Base-by-base conservation (phyloP, 2,329 filamentous ascomycete genomes). In the Stemphylium beticola region DNA sequence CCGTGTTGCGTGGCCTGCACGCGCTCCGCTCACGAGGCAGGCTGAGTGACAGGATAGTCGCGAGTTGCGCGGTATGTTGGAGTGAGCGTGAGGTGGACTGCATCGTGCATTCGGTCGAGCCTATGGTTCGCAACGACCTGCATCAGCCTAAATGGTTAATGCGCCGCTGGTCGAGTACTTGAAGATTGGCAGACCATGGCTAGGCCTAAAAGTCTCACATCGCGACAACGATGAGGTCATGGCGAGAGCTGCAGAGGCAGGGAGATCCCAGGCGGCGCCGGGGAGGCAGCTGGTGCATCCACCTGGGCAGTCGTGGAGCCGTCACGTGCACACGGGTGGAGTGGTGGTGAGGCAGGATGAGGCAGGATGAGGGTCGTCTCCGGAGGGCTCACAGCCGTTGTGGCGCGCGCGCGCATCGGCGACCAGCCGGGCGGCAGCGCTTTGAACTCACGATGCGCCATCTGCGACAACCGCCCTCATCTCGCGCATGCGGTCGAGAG, bases 141-240 rank as follows among this genome's bases (percentile, higher is more conserved):
- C 65, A 70, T 47, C 60, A 55, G 68, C 66, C 70, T 73, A 73
- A 73, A 71, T 66, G 66, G 68, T 44, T 68, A 66, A 51, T 55
- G 52, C 59, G 47, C 45, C 38, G 57, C 37, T 68, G 66, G 68
- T 68, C 63, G 64, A 70, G 65, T 63, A 67, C 49, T 59, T 58
- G 59, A 54, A 39, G 47, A 49, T 58, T 49, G 49, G 63, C 58
- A 56, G 57, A 47, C 47, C 48, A 51, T 62, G 41, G 55, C 53
- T 55, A 49, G 55, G 51, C 53, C 52, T 53, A 51, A 39, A 43
- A 34, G 50, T 46, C 52, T 51, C 31, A 50, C 48, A 51, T 55
- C 15, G 49, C 39, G 38, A 45, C 42, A 33, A 44, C 36, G 39
- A 46, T 61, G 60, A 61, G 58, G 60, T 61, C 58, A 61, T 57